Conservation (phyloP, 2,329 filamentous ascomycete species). For the Clarireedia monteithiana region DNA sequence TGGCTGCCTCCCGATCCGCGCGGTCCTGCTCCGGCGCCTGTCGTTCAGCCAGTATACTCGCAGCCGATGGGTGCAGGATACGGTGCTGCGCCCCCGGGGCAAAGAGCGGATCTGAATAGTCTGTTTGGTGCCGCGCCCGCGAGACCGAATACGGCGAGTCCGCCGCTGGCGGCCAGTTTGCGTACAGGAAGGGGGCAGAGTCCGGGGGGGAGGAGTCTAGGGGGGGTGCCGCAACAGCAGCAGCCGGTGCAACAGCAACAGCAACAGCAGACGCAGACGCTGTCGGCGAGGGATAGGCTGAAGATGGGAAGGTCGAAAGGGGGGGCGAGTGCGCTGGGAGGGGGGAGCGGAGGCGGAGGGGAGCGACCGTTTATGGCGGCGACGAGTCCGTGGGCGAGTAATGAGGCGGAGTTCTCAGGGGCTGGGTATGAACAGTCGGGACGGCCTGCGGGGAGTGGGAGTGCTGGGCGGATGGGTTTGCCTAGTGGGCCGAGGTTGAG, state of each 20-base stretch:
- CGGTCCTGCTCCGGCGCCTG: slow-evolving; percentile 38
- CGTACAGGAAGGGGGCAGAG: not conserved
- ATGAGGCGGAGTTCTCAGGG: slow-evolving; percentile 34
- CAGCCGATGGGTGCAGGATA: slow-evolving; percentile 44
- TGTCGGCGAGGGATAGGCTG: slow-evolving; percentile 65
- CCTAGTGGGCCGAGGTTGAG: not conserved
- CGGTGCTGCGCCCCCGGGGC: slow-evolving; percentile 33
- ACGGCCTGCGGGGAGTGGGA: not conserved
- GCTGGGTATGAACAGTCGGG: slow-evolving; percentile 25
- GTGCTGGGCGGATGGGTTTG: not conserved
- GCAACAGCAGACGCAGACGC: not conserved
- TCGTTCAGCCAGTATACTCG: slow-evolving; percentile 44
- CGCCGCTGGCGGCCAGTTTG: slow-evolving; percentile 2
- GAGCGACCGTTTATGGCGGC: slow-evolving; percentile 38
- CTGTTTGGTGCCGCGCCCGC: slow-evolving; percentile 30
- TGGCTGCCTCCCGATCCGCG: slow-evolving; percentile 94
- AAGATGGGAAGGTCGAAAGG: slow-evolving; percentile 60
- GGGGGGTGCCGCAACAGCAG: not conserved
- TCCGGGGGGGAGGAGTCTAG: slow-evolving; percentile 4
- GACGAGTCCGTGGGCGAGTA: slow-evolving; percentile 41
- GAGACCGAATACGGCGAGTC: slow-evolving; percentile 10
- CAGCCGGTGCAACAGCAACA: not conserved
- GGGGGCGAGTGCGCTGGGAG: slow-evolving; percentile 11
- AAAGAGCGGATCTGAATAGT: slow-evolving; percentile 34
- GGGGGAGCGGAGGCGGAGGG: slow-evolving; percentile 13